Evolutionary conservation across 2,329 filamentous ascomycete genomes (phyloP).

Genomic region (Sarocladium strictum): DNA sequence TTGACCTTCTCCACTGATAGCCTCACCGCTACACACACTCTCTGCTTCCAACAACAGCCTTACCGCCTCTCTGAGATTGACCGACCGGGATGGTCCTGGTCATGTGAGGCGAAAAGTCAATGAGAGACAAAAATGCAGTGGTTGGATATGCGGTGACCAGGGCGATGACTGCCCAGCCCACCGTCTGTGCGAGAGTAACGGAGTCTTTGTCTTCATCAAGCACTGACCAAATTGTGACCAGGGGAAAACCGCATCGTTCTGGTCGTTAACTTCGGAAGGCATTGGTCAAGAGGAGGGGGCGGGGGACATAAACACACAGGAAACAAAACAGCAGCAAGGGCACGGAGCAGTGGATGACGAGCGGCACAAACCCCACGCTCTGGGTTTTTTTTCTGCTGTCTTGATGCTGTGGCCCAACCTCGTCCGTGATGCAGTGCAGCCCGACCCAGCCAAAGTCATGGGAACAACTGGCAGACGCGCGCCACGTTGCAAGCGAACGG

Average conservation of each 20-base stretch:
- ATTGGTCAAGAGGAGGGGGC: not conserved
- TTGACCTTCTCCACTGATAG: slow-evolving; percentile 1
- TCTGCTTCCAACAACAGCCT: not conserved
- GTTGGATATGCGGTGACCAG: slow-evolving; percentile 4
- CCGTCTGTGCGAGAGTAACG: slow-evolving; percentile 1
- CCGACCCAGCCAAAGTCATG: slow-evolving; percentile 1
- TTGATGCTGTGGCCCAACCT: slow-evolving; percentile 1
- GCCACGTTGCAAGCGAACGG: slow-evolving; percentile 7
- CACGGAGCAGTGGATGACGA: not conserved
- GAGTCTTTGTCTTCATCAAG: slow-evolving; percentile 1
- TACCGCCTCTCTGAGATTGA: slow-evolving; percentile 5
- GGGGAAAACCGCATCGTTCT: not conserved
- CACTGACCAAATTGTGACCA: slow-evolving; percentile 2
- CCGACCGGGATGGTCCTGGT: not conserved
- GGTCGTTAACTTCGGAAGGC: not conserved
- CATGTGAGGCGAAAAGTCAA: slow-evolving; percentile 3
- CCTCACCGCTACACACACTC: not conserved
- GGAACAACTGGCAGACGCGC: slow-evolving; percentile 5
- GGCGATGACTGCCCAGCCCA: not conserved
- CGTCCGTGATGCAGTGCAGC: slow-evolving; percentile 7
- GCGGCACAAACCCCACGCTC: not conserved
- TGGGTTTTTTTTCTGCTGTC: not conserved
- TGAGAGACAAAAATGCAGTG: not conserved
- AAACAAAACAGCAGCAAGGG: not conserved
- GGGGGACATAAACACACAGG: not conserved